phyloP scores from a whole-genome alignment of 495 filamentous ascomycete species.

The Pseudoneurospora amorphoporcata region DNA sequence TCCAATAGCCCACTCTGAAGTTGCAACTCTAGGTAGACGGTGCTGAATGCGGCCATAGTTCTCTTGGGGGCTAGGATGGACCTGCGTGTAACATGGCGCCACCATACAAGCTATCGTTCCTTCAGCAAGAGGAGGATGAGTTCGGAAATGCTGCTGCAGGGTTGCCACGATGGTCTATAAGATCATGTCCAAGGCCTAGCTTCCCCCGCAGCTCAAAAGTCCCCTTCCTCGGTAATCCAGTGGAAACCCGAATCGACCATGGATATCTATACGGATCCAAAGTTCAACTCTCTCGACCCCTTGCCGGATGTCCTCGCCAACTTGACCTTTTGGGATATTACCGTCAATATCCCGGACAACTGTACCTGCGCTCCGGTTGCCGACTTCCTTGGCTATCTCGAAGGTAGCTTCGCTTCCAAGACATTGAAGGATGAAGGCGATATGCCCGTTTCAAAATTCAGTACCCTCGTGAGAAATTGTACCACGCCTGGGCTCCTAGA shows the following conservation, averaged over 20 bases:
- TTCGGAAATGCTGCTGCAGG: not conserved
- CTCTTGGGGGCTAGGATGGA: not conserved
- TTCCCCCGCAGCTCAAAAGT: not conserved
- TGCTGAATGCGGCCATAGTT: not conserved
- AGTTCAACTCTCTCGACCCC: not conserved
- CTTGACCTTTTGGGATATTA: not conserved
- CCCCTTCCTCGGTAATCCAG: not conserved
- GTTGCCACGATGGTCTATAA: not conserved
- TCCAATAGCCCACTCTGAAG: not conserved
- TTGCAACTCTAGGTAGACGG: not conserved
- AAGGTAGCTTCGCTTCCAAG: not conserved
- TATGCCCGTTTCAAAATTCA: not conserved
- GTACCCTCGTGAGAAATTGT: not conserved
- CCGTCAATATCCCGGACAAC: not conserved
- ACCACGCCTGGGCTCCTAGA: not conserved
- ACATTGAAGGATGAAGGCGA: not conserved
- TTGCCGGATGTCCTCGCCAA: not conserved
- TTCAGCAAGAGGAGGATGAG: not conserved
- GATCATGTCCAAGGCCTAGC: not conserved
- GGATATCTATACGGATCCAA: not conserved
- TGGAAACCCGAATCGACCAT: not conserved
- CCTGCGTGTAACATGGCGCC: not conserved
- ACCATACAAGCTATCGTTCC: not conserved
- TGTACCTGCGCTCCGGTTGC: not conserved
- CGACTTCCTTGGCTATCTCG: not conserved